A percentile compares a stretch with the other conserved stretches of the same genome.
Evolutionary conservation across 1,284 basidiomycete species (phyloP).

Genomic region (Trichosporon sp.): DNA sequence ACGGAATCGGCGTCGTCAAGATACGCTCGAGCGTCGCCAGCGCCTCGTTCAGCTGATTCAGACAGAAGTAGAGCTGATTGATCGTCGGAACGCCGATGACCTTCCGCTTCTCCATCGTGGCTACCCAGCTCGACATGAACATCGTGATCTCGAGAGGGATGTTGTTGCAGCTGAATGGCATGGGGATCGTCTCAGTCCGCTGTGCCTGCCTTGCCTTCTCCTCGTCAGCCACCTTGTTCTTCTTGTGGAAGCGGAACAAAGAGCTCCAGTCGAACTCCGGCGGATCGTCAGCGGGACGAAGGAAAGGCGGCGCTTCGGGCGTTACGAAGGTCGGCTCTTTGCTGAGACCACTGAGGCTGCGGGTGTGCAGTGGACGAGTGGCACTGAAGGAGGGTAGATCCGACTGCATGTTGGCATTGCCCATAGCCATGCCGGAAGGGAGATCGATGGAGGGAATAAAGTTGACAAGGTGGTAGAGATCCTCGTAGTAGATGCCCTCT

Average conservation of each 20-base stretch:
- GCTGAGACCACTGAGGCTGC: neutral
- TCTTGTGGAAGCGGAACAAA: conserved; percentile 53
- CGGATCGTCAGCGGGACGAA: conserved; percentile 55
- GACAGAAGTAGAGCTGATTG: conserved; percentile 54
- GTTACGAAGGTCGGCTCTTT: conserved; percentile 45
- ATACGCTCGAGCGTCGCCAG: conserved; percentile 68
- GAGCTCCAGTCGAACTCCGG: conserved; percentile 62
- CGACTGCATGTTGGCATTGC: conserved; percentile 27
- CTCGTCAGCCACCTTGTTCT: neutral
- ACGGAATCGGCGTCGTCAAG: conserved; percentile 71
- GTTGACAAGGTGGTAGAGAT: conserved; percentile 40
- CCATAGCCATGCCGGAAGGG: conserved; percentile 29
- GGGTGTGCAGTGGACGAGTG: neutral
- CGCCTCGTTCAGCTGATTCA: conserved; percentile 61
- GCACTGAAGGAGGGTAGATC: conserved; percentile 18
- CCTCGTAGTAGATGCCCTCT: conserved; percentile 55
- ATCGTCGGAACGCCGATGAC: conserved; percentile 60
- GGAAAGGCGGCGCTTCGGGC: conserved; percentile 45
- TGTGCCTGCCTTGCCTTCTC: neutral
- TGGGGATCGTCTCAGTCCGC: neutral
- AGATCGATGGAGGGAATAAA: conserved; percentile 39
- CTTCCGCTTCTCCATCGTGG: conserved; percentile 58
- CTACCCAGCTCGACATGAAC: conserved; percentile 65
- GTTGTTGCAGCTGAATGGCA: conserved; percentile 2
- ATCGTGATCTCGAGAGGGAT: conserved; percentile 63